Evolutionary conservation across 495 filamentous ascomycete genomes (phyloP), one percentile per base, ranked within the genome.

Genomic region (Trichoderma asperelloides): DNA sequence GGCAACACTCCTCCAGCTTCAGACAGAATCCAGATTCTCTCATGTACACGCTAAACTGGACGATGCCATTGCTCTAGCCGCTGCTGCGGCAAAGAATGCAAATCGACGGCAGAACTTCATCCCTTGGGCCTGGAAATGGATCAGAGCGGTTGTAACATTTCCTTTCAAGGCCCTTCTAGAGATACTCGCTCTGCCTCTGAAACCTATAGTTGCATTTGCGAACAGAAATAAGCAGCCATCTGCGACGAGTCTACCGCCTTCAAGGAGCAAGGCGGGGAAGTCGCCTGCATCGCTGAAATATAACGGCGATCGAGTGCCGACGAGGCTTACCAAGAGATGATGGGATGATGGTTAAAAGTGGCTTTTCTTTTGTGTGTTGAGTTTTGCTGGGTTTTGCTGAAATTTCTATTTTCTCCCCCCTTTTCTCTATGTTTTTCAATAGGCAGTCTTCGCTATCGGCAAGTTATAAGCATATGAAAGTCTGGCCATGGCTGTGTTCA

Each of bases 11-110:
- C 83, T 89, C 23, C 78, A 87, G 0, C 81, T 88, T 65, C 87
- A 93, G 69, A 94, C 87, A 12, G 92, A 98, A 62, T 82, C 83
- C 21, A 85, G 90, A 21, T 82, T 98, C 43, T 80, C 82, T 28
- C 83, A 86, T 28, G 77, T 97, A 18, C 88, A 96, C 67, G 72
- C 77, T 0, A 83, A 89, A 49, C 74, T 96, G 23, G 85, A 86
- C 39, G 93, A 97, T 70, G 89, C 91, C 1, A 81, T 97, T 57
- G 82, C 90, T 0, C 79, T 97, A 16, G 89, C 92, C 15, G 91
- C 90, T 2, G 88, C 87, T 0, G 91, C 88, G 7, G 83, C 84
- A 0, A 88, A 90, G 74, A 83, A 83, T 64, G 77, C 75, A 37
- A 70, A 74, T 12, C 70, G 76, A 3, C 74, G 74, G 60, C 62